Conservation (phyloP, 805 yeast genomes). For the Naumovozyma castellii region DNA sequence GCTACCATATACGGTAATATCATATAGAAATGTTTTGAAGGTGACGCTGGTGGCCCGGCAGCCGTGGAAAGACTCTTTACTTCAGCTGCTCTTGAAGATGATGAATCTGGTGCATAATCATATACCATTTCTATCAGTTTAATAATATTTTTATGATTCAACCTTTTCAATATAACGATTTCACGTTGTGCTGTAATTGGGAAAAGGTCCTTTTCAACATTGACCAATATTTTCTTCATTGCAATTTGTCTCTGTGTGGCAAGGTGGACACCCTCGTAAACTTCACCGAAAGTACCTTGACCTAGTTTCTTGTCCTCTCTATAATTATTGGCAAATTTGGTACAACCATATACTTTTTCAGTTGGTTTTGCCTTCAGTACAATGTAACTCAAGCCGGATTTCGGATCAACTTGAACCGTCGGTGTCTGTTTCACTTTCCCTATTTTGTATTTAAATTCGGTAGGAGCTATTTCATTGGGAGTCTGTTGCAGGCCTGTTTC, state of each 20-base stretch:
- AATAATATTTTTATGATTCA: constrained; percentile 62
- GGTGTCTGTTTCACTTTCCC: constrained; percentile 30
- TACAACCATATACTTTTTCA: constrained; percentile 27
- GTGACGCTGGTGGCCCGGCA: not conserved
- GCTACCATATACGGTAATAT: constrained; percentile 89
- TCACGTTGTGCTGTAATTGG: constrained; percentile 95
- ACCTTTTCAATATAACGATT: constrained; percentile 64
- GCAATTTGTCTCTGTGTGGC: constrained; percentile 62
- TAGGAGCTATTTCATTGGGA: not conserved
- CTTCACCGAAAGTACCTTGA: constrained; percentile 86
- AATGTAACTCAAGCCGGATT: constrained; percentile 22
- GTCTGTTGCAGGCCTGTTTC: not conserved
- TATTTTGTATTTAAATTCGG: constrained; percentile 24
- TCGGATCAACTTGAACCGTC: constrained; percentile 20
- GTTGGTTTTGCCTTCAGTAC: constrained; percentile 17
- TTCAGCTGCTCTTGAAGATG: constrained; percentile 6
- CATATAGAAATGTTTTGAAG: constrained; percentile 51
- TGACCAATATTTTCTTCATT: constrained; percentile 68
- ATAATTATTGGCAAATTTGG: constrained; percentile 23
- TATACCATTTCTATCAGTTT: constrained; percentile 73
- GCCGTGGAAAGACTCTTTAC: not conserved
- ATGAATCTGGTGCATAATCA: constrained; percentile 31
- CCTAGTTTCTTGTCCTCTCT: constrained; percentile 46
- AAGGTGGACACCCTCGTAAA: constrained; percentile 57
- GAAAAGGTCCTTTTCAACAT: constrained; percentile 44